Base-by-base conservation (phyloP, 257 asterid genomes). In the Forsythia suspensa region DNA sequence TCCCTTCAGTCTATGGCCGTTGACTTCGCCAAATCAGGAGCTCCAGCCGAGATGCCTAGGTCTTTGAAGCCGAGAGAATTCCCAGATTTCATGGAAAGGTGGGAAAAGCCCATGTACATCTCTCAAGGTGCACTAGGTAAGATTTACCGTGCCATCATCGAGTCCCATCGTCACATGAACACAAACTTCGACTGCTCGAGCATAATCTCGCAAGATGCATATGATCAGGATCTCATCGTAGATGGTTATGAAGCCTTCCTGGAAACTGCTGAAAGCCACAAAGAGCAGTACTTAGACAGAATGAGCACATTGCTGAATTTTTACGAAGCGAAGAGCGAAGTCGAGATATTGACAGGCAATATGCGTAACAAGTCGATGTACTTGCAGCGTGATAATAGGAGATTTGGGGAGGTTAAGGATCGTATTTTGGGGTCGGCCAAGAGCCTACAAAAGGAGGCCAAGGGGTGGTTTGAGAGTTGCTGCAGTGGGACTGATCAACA, bases 1-100 rank as follows among this genome's bases (percentile, higher is more conserved):
- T 83, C 84, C 75, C 97, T 95, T 18, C 98, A 93, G 81, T 93
- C 99, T 0, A 95, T 93, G 99, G 99, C 98, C 3, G 99, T 95
- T n/a, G 98, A 93, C 74, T 95, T 87, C 13, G 99, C 99, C 77
- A 95, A 95, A 81, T 81, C 97, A 0, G 99, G 97, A 24, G 97
- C 98, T 73, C 97, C 98, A 13, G 99, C 98, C 8, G 98, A 90
- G 88, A 95, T 95, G 97, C 99, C 98, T 9, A 76, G 88, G 73
- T 81, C 43, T 42, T 81, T 95, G 72, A 93, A 88, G 84, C 96
- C 96, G 37, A 76, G 90, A 74, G 98, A 93, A 77, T 95, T 85
- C 41, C 98, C 99, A 0, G 99, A 95, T 82, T 95, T 93, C 90
- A 88, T 95, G 97, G 97, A 92, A 86, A 81, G 99, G 79, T 90